Percentiles rank a stretch among this genome's conserved stretches.
phyloP scores from a whole-genome alignment of 2,329 filamentous ascomycete species.

The Phyllosticta capitalensis region DNA sequence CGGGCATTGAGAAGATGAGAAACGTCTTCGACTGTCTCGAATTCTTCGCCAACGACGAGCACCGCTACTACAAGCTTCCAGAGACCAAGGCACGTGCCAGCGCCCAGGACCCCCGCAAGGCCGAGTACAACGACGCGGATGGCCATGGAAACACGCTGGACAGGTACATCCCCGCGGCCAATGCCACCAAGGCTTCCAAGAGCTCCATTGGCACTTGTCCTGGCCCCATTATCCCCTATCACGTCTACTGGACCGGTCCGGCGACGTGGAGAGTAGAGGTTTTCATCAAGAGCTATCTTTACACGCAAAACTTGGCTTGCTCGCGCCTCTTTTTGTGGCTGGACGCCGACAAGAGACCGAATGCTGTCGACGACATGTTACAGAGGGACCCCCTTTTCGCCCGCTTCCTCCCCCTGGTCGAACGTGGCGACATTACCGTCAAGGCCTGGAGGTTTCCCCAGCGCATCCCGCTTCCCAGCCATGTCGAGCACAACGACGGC shows the following conservation, averaged over 20 bases:
- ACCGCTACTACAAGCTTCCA: constrained; percentile 43
- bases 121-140: constrained; percentile 35
- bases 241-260: constrained; percentile 49
- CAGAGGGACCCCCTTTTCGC: constrained; percentile 43
- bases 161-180: constrained; percentile 28
- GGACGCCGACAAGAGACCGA: constrained; percentile 42
- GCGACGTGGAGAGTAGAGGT: constrained; percentile 48
- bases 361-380: constrained; percentile 43
- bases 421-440: constrained; percentile 43
- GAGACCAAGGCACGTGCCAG: constrained; percentile 30
- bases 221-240: constrained; percentile 47
- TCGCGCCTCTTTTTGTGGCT: constrained; percentile 46
- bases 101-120: constrained; percentile 31
- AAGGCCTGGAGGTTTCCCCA: constrained; percentile 46
- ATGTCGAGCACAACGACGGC: constrained; percentile 39
- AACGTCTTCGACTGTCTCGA: constrained; percentile 44
- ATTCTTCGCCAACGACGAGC: constrained; percentile 40
- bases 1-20: constrained; percentile 46
- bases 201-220: constrained; percentile 40
- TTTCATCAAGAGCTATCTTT: constrained; percentile 48
- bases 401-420: constrained; percentile 44
- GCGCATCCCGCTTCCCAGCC: constrained; percentile 42
- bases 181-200: constrained; percentile 29
- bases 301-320: constrained; percentile 48
- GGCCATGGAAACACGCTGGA: constrained; percentile 31